phyloP scores from a whole-genome alignment of 176 grass and related monocot species.

The Pharus latifolius region DNA sequence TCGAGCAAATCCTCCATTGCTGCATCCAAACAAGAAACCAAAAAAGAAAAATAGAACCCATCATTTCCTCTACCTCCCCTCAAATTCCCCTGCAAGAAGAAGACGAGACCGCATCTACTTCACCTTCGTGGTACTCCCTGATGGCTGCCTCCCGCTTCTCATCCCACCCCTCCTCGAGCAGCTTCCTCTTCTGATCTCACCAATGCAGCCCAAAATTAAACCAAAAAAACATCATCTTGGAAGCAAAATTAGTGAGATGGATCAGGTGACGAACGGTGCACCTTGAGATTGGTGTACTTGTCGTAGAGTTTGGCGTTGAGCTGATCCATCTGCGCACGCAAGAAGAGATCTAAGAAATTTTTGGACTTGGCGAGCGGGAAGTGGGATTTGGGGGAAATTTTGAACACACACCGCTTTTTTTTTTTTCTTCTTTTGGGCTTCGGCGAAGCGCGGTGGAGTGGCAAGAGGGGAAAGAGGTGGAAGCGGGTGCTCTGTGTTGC shows the following conservation, averaged over 20 bases:
- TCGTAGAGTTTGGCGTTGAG: slow-evolving; percentile 12
- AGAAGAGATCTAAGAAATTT: neutral
- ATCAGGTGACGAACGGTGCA: neutral
- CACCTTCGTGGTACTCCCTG: slow-evolving; percentile 33
- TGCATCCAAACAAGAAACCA: slow-evolving; percentile 5
- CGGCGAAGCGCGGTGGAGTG: too few species aligned
- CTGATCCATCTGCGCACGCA: slow-evolving; percentile 19
- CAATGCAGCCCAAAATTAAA: neutral
- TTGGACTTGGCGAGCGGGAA: neutral
- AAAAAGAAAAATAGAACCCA: neutral
- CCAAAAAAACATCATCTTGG: too few species aligned
- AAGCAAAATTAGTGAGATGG: neutral
- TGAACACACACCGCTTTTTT: too few species aligned
- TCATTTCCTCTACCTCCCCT: neutral
- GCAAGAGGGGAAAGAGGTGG: too few species aligned
- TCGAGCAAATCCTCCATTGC: slow-evolving; percentile 13
- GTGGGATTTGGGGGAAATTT: neutral
- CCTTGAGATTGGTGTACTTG: slow-evolving; percentile 44
- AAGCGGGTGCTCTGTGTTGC: too few species aligned
- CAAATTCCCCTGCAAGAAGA: neutral
- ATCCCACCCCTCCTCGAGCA: slow-evolving; percentile 19
- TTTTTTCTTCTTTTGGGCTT: too few species aligned
- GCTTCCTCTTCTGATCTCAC: slow-evolving; percentile 46
- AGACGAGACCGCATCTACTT: neutral
- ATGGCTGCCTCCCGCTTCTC: neutral